Percentiles rank a stretch among this genome's conserved stretches.
Conservation (phyloP, 371 early-diverging fungal genomes). For the Enterospora canceri region DNA sequence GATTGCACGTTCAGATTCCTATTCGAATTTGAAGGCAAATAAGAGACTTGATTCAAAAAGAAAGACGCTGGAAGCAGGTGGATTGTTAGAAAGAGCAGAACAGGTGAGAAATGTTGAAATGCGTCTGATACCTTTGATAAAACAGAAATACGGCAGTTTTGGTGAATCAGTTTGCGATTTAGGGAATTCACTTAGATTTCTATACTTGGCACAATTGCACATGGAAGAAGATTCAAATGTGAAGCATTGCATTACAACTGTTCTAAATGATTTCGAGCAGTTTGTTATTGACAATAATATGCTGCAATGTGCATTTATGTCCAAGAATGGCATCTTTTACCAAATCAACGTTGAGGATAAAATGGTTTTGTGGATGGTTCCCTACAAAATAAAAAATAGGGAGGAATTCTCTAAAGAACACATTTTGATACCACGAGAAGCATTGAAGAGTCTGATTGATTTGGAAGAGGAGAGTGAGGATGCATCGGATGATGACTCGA, state of each 20-base stretch:
- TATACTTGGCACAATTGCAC: constrained; percentile 26
- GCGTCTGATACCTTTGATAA: constrained; percentile 29
- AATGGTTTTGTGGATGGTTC: constrained; percentile 30
- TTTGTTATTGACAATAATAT: constrained; percentile 26
- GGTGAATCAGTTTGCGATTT: constrained; percentile 36
- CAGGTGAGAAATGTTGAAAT: constrained; percentile 18
- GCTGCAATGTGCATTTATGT: constrained; percentile 28
- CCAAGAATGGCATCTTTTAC: constrained; percentile 34
- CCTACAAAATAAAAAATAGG: constrained; percentile 14
- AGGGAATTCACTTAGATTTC: constrained; percentile 14
- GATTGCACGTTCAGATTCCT: constrained; percentile 24
- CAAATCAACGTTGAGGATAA: constrained; percentile 25
- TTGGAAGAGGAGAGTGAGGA: constrained; percentile 28
- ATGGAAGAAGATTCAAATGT: constrained; percentile 16
- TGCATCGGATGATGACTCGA: constrained; percentile 16
- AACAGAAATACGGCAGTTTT: constrained; percentile 28
- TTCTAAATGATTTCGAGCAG: constrained; percentile 27
- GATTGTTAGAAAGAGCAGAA: constrained; percentile 2
- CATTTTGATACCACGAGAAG: no score
- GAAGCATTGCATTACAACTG: not conserved
- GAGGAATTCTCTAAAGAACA: no score
- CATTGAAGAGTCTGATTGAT: constrained; percentile 12
- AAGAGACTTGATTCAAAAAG: constrained; percentile 12
- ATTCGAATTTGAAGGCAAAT: constrained; percentile 25
- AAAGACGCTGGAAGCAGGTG: constrained; percentile 5